phyloP scores from a whole-genome alignment of 1,139 yeast species.

The Zygotorulaspora mrakii region DNA sequence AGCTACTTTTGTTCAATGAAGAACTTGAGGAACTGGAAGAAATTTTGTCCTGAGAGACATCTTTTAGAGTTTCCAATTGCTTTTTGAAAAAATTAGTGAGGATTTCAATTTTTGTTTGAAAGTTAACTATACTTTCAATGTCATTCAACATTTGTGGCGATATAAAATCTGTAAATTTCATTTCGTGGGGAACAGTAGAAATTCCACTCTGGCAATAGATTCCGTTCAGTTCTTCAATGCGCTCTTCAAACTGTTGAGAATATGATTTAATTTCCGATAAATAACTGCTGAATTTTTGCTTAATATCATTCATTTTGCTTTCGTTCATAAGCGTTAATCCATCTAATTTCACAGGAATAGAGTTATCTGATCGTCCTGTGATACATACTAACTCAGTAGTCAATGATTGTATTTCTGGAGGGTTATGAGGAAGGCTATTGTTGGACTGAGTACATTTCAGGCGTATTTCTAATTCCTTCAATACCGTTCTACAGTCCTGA shows the following conservation, averaged over 20 bases:
- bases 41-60: slow-evolving; percentile 10
- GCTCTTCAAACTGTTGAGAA: slow-evolving; percentile 18
- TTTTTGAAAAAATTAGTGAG: slow-evolving; percentile 28
- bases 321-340: slow-evolving; percentile 24
- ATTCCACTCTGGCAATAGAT: slow-evolving; percentile 18
- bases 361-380: slow-evolving; percentile 32
- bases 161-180: slow-evolving; percentile 27
- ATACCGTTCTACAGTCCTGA: slow-evolving; percentile 23
- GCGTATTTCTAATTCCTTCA: slow-evolving; percentile 28
- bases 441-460: slow-evolving; percentile 30
- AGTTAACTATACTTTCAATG: slow-evolving; percentile 26
- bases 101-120: slow-evolving; percentile 17
- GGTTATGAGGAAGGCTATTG: slow-evolving; percentile 24
- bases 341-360: slow-evolving; percentile 36
- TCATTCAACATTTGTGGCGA: slow-evolving; percentile 22
- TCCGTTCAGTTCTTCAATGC: slow-evolving; percentile 17
- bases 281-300: slow-evolving; percentile 14
- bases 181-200: slow-evolving; percentile 15
- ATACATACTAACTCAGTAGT: slow-evolving; percentile 27
- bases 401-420: slow-evolving; percentile 27
- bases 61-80: slow-evolving; percentile 25
- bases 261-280: slow-evolving; percentile 16
- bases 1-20: slow-evolving; percentile 9
- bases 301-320: slow-evolving; percentile 18
- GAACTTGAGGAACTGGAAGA: slow-evolving; percentile 10